Base-by-base conservation (phyloP, 2,329 filamentous ascomycete species). In the Ramichloridium luteum region DNA sequence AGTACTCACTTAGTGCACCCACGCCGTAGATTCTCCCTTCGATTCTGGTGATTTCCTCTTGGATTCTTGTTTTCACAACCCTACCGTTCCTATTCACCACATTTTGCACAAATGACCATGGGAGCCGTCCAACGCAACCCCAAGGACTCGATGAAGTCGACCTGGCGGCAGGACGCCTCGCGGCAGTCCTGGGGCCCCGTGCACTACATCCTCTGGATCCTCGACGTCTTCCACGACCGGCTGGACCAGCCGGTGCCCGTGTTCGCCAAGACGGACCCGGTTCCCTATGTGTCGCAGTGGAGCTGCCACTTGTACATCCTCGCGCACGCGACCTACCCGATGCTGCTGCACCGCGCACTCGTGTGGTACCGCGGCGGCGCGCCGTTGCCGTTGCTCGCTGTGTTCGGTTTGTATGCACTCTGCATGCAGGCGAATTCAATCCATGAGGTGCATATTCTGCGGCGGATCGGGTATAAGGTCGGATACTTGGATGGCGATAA, bases 401-500 rank as follows among this genome's bases (percentile, higher is more conserved):
- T 50, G n/a, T 53, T 60, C 32, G 3, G 54, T 9, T 52, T 61
- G 28, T 64, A 65, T 40, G 51, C 44, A 12, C 10, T 51, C 2
- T 45, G 50, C n/a, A 60, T 63, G 40, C 62, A 61, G 28, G 13
- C 49, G 5, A 59, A 56, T 23, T 53, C 54, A n/a, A 55, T 64
- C 23, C 56, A 55, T 26, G 50, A 62, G 31, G 39, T 62, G 4
- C 51, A 56, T 13, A 46, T 51, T 4, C 49, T 64, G 9, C 55
- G 59, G 4, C 48, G 48, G 3, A 36, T 63, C 1, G 59, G 56
- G 1, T 57, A 61, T 27, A 37, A 32, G 0, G 46, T 53, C 13
- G 61, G 61, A 4, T 64, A 58, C 33, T 49, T 65, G 1, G 61
- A 65, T 35, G 61, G 61, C 9, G 60, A 64, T 36, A 53, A 56